A percentile compares a stretch with the other conserved stretches of the same genome.
phyloP scores from a whole-genome alignment of 176 grass and related monocot genomes.

The Tuctoria greenei region DNA sequence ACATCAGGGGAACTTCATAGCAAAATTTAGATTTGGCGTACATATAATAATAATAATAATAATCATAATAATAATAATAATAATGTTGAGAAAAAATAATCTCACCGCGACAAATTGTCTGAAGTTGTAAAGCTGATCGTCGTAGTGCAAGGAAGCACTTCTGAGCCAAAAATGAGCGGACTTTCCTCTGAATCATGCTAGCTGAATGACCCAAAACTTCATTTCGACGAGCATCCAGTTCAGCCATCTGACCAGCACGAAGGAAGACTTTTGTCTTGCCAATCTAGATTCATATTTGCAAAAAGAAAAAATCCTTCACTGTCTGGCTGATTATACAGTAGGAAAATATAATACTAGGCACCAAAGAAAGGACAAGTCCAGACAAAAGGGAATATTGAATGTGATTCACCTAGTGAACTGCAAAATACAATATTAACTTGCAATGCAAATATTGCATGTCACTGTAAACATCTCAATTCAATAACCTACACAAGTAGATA shows the following conservation, averaged over 20 bases:
- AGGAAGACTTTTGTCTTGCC: slow-evolving; percentile 99
- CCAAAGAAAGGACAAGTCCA: neutral
- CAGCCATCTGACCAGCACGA: slow-evolving; percentile 96
- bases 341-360: slow-evolving; percentile 4
- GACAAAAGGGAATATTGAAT: neutral
- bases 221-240: slow-evolving; percentile 93
- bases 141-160: slow-evolving; percentile 60
- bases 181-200: slow-evolving; percentile 87
- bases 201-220: slow-evolving; percentile 88
- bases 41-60: neutral
- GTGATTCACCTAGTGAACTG: neutral
- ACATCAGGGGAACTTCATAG: slow-evolving; percentile 30
- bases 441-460: slow-evolving; percentile 21
- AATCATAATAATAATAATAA: neutral
- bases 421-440: neutral
- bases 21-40: slow-evolving; percentile 4
- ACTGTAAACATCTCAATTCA: slow-evolving; percentile 32
- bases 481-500: slow-evolving; percentile 3
- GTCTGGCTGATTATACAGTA: neutral
- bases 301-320: slow-evolving; percentile 14
- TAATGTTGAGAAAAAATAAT: slow-evolving; percentile 17
- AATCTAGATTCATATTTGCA: slow-evolving; percentile 56
- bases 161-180: slow-evolving; percentile 71
- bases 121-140: slow-evolving; percentile 71
- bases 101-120: slow-evolving; percentile 82